Conservation (phyloP, 2,329 filamentous ascomycete species). For the Fusarium cyanostomum region DNA sequence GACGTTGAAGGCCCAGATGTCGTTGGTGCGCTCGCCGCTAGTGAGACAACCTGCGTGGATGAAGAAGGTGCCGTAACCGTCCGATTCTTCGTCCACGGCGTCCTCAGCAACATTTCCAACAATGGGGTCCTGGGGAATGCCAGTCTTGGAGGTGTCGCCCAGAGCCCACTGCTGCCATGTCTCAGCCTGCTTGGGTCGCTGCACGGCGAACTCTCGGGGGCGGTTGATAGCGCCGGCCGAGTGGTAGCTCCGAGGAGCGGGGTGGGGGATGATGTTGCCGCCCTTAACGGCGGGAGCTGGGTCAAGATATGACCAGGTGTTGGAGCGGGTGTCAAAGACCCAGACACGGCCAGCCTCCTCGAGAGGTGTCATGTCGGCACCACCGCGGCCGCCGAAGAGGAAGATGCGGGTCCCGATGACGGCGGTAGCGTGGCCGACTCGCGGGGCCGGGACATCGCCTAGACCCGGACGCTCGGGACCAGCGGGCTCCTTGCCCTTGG, state of each 20-base stretch:
- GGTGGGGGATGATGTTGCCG: conserved; percentile 55
- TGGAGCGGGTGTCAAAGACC: conserved; percentile 74
- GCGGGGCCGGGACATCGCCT: conserved; percentile 67
- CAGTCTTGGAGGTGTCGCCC: conserved; percentile 62
- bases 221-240: conserved; percentile 65
- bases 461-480: conserved; percentile 42
- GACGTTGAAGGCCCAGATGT: conserved; percentile 83
- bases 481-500: conserved; percentile 54
- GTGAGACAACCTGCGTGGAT: conserved; percentile 80
- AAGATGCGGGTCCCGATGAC: conserved; percentile 77
- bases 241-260: conserved; percentile 77
- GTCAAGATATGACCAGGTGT: conserved; percentile 71
- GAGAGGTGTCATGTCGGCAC: conserved; percentile 73
- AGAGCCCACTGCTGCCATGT: conserved; percentile 66
- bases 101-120: conserved; percentile 65
- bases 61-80: conserved; percentile 74
- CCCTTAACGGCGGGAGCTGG: conserved; percentile 61
- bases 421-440: conserved; percentile 78
- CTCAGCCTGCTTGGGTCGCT: conserved; percentile 49
- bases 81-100: conserved; percentile 67
- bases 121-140: conserved; percentile 68
- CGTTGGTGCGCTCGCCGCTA: conserved; percentile 67
- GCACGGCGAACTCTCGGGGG: conserved; percentile 60
- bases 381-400: conserved; percentile 82
- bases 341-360: conserved; percentile 80